phyloP scores from a whole-genome alignment of 73 alveolate genomes.

The Paramecium sonneborni region DNA sequence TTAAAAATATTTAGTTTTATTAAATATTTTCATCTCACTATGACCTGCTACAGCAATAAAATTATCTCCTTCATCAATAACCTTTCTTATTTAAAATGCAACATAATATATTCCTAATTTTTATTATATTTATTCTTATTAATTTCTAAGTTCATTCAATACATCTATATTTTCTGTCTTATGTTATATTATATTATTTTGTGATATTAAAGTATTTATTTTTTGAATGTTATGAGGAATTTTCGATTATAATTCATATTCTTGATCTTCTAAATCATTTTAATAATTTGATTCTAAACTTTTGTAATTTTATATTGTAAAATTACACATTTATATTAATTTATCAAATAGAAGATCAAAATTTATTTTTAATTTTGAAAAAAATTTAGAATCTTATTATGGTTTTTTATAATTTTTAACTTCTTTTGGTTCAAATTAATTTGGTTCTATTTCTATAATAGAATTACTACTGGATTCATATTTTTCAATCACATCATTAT shows the following conservation, averaged over 20 bases:
- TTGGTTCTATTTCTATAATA: background rate
- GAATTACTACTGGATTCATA: background rate
- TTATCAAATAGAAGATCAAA: background rate
- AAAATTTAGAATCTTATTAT: background rate
- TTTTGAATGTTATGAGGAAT: background rate
- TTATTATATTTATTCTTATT: background rate
- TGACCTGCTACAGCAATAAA: background rate
- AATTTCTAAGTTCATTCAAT: background rate
- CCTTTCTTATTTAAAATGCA: background rate
- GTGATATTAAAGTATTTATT: background rate
- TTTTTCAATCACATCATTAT: background rate
- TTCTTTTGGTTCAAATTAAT: background rate
- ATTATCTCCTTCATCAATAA: slow-evolving; percentile 29
- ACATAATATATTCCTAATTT: background rate
- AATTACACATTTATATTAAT: background rate
- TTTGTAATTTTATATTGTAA: background rate
- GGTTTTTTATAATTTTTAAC: background rate
- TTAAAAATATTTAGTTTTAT: background rate
- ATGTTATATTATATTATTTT: background rate
- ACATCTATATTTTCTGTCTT: slow-evolving; percentile 20
- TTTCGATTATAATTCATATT: background rate
- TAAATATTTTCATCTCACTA: background rate
- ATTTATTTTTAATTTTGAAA: background rate
- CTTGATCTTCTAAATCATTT: background rate
- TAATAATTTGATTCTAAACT: background rate